Percentiles rank a stretch among this genome's conserved stretches.
phyloP scores from a whole-genome alignment of 1,284 basidiomycete genomes.

The Wallemia mellicola region DNA sequence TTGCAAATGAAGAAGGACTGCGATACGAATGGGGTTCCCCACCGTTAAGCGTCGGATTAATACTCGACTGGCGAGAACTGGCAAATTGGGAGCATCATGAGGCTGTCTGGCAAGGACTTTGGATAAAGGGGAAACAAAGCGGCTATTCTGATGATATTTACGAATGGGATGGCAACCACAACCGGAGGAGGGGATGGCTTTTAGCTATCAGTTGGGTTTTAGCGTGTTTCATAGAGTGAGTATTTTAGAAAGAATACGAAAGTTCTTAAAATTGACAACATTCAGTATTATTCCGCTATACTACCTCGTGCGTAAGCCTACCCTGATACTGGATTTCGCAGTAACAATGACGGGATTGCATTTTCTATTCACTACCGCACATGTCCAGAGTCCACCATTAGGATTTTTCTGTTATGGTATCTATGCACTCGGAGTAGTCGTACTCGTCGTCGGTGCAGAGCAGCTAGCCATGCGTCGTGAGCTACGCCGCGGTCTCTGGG shows the following conservation, averaged over 20 bases:
- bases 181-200: conserved; percentile 55
- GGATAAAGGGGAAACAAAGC: not conserved
- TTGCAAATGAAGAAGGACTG: not conserved
- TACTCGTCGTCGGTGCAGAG: conserved; percentile 56
- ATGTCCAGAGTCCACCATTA: conserved; percentile 55
- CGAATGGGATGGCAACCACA: conserved; percentile 23
- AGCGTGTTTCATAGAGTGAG: conserved; percentile 45
- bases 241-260: too few species aligned
- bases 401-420: conserved; percentile 70
- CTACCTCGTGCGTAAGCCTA: conserved; percentile 56
- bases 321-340: conserved; percentile 77
- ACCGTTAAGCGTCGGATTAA: not conserved
- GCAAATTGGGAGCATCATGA: not conserved
- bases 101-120: not conserved
- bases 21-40: not conserved
- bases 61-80: not conserved
- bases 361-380: conserved; percentile 68
- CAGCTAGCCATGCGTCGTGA: conserved; percentile 19
- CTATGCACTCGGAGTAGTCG: conserved; percentile 33
- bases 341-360: conserved; percentile 71
- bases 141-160: conserved; percentile 6
- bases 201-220: conserved; percentile 53
- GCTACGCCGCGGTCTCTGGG: not conserved
- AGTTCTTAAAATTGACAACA: too few species aligned
- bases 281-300: conserved; percentile 65